Evolutionary conservation across 352 stramenopile species (phyloP).

Genomic region (Phytopythium montanum): DNA sequence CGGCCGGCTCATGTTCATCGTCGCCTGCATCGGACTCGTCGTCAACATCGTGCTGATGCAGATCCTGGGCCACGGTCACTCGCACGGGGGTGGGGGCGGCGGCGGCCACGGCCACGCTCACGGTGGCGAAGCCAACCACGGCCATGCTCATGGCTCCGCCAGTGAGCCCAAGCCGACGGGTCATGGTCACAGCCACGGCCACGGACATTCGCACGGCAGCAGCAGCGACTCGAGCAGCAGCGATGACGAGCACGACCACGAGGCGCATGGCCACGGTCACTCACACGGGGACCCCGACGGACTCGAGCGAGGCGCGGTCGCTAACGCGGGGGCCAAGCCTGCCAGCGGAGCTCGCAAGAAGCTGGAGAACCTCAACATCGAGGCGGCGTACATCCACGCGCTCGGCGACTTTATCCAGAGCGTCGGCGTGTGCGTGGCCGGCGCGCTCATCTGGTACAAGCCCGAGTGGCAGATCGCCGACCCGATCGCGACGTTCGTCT

Average conservation of each 20-base stretch:
- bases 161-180: conserved; percentile 13
- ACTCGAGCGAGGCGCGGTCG: conserved; percentile 22
- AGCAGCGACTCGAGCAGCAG: conserved; percentile 12
- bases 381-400: conserved; percentile 97
- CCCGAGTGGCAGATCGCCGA: conserved; percentile 95
- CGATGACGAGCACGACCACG: conserved; percentile 11
- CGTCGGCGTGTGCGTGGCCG: conserved; percentile 94
- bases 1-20: conserved; percentile 96
- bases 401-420: conserved; percentile 97
- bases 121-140: conserved; percentile 15
- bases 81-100: conserved; percentile 41
- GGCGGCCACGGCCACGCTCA: conserved; percentile 29
- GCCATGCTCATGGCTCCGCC: conserved; percentile 23
- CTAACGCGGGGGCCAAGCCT: conserved; percentile 8
- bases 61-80: conserved; percentile 87
- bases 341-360: conserved; percentile 28
- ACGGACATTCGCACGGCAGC: conserved; percentile 17
- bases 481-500: conserved; percentile 97
- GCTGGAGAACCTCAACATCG: conserved; percentile 93
- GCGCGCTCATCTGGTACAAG: conserved; percentile 96
- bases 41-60: conserved; percentile 96
- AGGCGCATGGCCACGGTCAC: conserved; percentile 31
- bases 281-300: conserved; percentile 11
- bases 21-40: conserved; percentile 93
- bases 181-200: conserved; percentile 30